Evolutionary conservation across 352 stramenopile genomes (phyloP), one percentile per base, ranked within the genome.

Genomic region (Globisporangium spiculum): DNA sequence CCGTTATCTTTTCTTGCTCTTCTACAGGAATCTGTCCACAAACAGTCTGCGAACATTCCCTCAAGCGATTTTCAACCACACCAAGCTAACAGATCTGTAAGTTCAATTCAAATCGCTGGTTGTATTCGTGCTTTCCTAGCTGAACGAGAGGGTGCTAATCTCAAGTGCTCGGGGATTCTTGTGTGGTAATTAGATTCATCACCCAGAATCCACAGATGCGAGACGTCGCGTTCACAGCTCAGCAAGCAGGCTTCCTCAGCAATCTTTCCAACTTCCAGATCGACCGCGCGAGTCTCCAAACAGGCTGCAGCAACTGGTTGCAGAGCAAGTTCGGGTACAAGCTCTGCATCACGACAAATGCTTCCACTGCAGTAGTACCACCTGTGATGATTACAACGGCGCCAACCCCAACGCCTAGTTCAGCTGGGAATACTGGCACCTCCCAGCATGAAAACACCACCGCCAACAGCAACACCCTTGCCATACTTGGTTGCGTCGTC

Each of bases 181-280:
- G 6, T 30, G 2, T 24, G 22, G 22, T 24, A 24, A 24, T 24
- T 26, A 58, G 52, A 14, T 58, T 32, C 14, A 58, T 58, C 20
- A 2, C 12, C 10, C 3, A 41, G 3, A 69, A 65, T 18, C 2
- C 24, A 0, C 10, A 30, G 22, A 36, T 69, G 22, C 1, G 0
- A 4, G 46, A 63, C 18, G 41, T 69, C 8, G 41, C 65, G 22
- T 65, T 69, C 55, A 65, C 65, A 5, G 38, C 38, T 3, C 20
- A 50, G 12, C 65, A 69, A 65, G 65, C n/a, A 7, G 58, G 46
- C 24, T 65, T 69, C 12, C 44, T 65, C 34, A 48, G 56, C 30
- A 52, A 44, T 7, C 16, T 62, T 2, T 9, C 16, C 7, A 32
- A 1, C 3, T 62, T 68, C 34, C 5, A 6, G 34, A 57, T 68